A percentile compares a stretch with the other conserved stretches of the same genome.
Evolutionary conservation across 2,329 filamentous ascomycete species (phyloP).

Genomic region (Botryosphaeria dothidea): DNA sequence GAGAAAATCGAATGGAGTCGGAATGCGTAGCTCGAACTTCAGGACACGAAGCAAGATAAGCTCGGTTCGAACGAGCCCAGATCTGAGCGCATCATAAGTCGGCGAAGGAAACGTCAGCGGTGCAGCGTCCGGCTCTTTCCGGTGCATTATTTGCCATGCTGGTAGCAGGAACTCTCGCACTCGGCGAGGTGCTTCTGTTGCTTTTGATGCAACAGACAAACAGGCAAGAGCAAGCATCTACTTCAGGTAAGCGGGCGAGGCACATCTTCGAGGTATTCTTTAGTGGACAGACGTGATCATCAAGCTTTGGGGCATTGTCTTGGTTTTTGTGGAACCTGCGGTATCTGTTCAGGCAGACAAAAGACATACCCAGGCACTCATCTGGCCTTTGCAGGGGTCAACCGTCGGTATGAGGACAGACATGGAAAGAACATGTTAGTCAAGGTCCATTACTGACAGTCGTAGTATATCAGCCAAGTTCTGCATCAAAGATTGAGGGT

Average conservation of each 20-base stretch:
- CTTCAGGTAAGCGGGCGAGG: background rate
- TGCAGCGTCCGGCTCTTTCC: background rate
- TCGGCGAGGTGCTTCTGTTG: background rate
- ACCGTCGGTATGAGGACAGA: no score
- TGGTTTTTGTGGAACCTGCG: slow-evolving; percentile 25
- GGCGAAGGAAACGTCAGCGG: slow-evolving; percentile 32
- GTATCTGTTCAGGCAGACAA: slow-evolving; percentile 36
- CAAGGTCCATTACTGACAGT: slow-evolving; percentile 22
- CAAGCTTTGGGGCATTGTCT: background rate
- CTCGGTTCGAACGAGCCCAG: slow-evolving; percentile 35
- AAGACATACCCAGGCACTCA: slow-evolving; percentile 35
- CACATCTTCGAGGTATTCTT: background rate
- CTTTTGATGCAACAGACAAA: slow-evolving; percentile 4
- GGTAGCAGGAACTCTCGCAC: background rate
- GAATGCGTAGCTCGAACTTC: slow-evolving; percentile 33
- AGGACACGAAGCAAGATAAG: slow-evolving; percentile 35
- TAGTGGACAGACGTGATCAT: background rate
- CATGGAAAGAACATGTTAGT: background rate
- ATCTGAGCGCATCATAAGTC: slow-evolving; percentile 34
- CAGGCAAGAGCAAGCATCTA: slow-evolving; percentile 14
- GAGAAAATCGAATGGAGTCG: slow-evolving; percentile 35
- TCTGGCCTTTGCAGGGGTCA: slow-evolving; percentile 23
- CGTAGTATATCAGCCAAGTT: slow-evolving; percentile 33
- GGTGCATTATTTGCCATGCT: slow-evolving; percentile 6
- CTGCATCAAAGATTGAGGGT: slow-evolving; percentile 26